Evolutionary conservation across 169 alveolate genomes (phyloP), one percentile per base, ranked within the genome.

Genomic region (Plasmodium reichenowi): DNA sequence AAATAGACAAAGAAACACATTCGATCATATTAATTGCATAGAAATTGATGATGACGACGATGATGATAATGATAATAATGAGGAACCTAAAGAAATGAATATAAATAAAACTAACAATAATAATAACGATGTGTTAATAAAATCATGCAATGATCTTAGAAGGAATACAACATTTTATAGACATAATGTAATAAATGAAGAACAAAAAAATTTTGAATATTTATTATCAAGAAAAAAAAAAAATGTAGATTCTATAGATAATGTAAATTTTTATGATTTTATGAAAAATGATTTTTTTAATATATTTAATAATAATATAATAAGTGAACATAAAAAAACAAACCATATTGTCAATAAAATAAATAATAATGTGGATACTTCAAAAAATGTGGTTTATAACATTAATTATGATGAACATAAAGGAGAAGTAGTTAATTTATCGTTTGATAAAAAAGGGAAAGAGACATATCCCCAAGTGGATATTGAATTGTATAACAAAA

Each of bases 151-250:
- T 52, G 88, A 74, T 43, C 59, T 59, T 43, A 74, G 22, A 3
- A 74, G 45, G 32, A 74, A 72, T 47, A 74, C 58, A 56, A 74
- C 73, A 24, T 64, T 74, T 1, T 74, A 74, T 52, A 74, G 88
- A 59, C 88, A 74, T 48, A 59, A 74, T 50, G 88, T 74, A 59
- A 17, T 74, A 38, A 74, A 74, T 38, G 88, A 74, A 38, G 88
- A 74, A 38, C 88, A 74, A 17, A 74, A 74, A 38, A 74, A 74
- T 43, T 58, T 74, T 64, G 88, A 74, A 29, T 59, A 20, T 38
- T 26, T 74, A 4, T 66, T 74, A 2, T 58, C 63, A 9, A 74
- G 88, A 12, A 38, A 38, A 38, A 24, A 74, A 32, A 74, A 74
- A 38, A 74, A 74, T 38, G 10, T 74, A 13, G 73, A 74, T n/a